phyloP scores from a whole-genome alignment of 768 basidiomycete genomes.

The Pholiota molesta region DNA sequence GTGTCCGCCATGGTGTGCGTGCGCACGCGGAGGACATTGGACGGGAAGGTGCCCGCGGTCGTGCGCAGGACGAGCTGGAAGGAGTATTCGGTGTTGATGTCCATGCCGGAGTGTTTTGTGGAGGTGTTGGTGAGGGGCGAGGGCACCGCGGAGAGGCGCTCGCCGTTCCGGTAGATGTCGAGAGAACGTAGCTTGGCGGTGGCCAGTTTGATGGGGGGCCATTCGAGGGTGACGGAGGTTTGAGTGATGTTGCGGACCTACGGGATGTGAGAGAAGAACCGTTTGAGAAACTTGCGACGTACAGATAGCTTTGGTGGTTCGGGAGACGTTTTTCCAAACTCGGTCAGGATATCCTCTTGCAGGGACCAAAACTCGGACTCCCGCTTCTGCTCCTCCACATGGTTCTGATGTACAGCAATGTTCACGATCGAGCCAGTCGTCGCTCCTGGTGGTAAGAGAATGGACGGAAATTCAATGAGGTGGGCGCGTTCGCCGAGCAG shows the following conservation, averaged over 20 bases:
- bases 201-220: conserved; percentile 85
- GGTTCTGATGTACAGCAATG: conserved; percentile 91
- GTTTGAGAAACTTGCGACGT: conserved; percentile 20
- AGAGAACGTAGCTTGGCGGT: conserved; percentile 85
- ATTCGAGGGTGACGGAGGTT: conserved; percentile 95
- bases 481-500: conserved; percentile 93
- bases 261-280: background rate
- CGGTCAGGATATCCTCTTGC: conserved; percentile 77
- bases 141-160: conserved; percentile 85
- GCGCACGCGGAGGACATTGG: conserved; percentile 77
- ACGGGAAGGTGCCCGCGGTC: conserved; percentile 87
- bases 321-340: conserved; percentile 72
- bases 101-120: conserved; percentile 83
- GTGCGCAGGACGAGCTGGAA: conserved; percentile 96
- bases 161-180: conserved; percentile 91
- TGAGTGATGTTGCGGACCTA: conserved; percentile 94
- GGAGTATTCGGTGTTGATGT: conserved; percentile 82
- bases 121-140: conserved; percentile 83
- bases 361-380: conserved; percentile 83
- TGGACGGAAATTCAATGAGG: conserved; percentile 96
- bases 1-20: conserved; percentile 97
- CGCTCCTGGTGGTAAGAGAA: conserved; percentile 90
- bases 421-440: conserved; percentile 96
- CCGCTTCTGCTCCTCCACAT: conserved; percentile 79
- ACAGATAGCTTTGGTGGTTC: conserved; percentile 77